phyloP scores from a whole-genome alignment of 768 basidiomycete genomes.

The Amanita pseudoporphyria region DNA sequence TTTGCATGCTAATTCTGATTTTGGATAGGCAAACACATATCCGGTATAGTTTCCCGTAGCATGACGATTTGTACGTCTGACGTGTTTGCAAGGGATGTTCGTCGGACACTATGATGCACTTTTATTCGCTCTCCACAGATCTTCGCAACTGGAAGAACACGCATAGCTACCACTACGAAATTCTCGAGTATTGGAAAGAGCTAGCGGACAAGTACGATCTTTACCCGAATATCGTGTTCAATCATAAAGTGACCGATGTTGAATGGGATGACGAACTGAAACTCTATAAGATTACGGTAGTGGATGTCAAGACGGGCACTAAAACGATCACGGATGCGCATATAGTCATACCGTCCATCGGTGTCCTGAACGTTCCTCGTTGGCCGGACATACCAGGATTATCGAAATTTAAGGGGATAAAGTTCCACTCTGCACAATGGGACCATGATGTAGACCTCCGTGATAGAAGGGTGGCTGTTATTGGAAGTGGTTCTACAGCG shows the following conservation, averaged over 20 bases:
- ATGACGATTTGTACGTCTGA: not conserved
- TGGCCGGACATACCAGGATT: slow-evolving; percentile 25
- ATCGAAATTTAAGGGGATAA: slow-evolving; percentile 33
- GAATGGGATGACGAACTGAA: slow-evolving; percentile 32
- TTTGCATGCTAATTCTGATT: not conserved
- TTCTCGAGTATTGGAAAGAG: slow-evolving; percentile 28
- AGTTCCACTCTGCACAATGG: slow-evolving; percentile 50
- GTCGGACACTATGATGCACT: slow-evolving; percentile 27
- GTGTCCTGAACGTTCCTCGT: slow-evolving; percentile 36
- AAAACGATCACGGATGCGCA: slow-evolving; percentile 24
- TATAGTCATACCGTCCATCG: slow-evolving; percentile 41
- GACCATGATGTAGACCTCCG: slow-evolving; percentile 26
- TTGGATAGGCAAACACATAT: slow-evolving; percentile 21
- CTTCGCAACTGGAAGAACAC: slow-evolving; percentile 30
- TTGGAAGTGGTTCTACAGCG: slow-evolving; percentile 40
- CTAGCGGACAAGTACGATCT: slow-evolving; percentile 33
- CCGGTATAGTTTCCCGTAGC: slow-evolving; percentile 13
- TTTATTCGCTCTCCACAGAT: slow-evolving; percentile 32
- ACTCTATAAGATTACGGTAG: slow-evolving; percentile 26
- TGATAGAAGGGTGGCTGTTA: slow-evolving; percentile 42
- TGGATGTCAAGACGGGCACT: slow-evolving; percentile 24
- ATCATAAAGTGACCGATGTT: slow-evolving; percentile 32
- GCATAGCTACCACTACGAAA: slow-evolving; percentile 31
- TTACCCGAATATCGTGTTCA: slow-evolving; percentile 29
- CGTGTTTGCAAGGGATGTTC: slow-evolving; percentile 26